Conservation (phyloP, 768 basidiomycete genomes). For the Suillus fuscotomentosus region DNA sequence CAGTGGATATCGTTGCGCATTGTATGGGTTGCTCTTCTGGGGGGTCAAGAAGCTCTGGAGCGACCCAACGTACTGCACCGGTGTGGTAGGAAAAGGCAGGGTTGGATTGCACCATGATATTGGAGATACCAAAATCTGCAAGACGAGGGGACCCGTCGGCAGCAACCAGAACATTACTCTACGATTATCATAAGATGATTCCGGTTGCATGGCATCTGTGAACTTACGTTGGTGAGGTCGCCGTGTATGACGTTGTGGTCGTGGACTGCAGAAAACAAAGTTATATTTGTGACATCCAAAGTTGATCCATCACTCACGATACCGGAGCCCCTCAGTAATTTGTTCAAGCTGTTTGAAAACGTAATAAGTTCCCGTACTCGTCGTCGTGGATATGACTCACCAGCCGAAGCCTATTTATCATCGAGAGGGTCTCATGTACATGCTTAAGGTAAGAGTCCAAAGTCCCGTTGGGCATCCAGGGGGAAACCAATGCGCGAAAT, state of each 20-base stretch:
- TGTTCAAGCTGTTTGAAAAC: slow-evolving; percentile 32
- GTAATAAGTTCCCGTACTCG: neutral
- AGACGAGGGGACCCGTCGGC: slow-evolving; percentile 6
- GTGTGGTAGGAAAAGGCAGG: slow-evolving; percentile 20
- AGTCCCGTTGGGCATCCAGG: slow-evolving; percentile 42
- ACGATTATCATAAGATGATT: neutral
- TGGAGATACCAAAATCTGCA: slow-evolving; percentile 44
- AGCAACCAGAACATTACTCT: slow-evolving; percentile 12
- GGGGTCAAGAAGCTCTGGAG: slow-evolving; percentile 15
- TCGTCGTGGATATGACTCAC: slow-evolving; percentile 20
- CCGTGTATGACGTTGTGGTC: slow-evolving; percentile 7
- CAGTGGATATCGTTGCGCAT: slow-evolving; percentile 13
- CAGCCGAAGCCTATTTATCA: slow-evolving; percentile 34
- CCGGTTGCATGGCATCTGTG: neutral
- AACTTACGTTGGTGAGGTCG: slow-evolving; percentile 10
- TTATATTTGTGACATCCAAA: neutral
- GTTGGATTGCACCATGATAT: slow-evolving; percentile 34
- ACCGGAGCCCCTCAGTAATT: slow-evolving; percentile 37
- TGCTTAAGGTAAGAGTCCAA: slow-evolving; percentile 37
- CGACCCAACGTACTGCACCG: slow-evolving; percentile 15
- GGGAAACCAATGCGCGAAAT: slow-evolving; percentile 38
- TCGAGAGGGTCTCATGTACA: slow-evolving; percentile 34
- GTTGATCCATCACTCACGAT: slow-evolving; percentile 27
- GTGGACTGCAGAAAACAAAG: slow-evolving; percentile 6
- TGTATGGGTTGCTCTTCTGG: neutral